Base-by-base conservation (phyloP, 495 filamentous ascomycete species). In the Aspergillus panamensis region DNA sequence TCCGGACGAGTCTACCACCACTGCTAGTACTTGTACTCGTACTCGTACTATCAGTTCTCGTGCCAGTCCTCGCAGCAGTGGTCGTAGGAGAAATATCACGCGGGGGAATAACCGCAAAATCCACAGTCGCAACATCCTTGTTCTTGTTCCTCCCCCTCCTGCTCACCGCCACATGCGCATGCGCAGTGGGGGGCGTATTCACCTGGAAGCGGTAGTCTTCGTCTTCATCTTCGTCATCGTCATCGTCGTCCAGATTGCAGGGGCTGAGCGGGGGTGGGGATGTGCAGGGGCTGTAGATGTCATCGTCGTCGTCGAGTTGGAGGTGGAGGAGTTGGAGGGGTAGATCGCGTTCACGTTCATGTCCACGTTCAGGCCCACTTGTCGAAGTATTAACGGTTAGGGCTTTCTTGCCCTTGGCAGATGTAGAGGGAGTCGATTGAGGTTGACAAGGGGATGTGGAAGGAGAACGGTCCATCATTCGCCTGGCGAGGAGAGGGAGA, bases 1-100 rank as follows among this genome's bases (percentile, higher is more conserved):
- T 57, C 31, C 69, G 71, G 52, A 48, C 64, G 57, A 62, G 56
- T 52, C 44, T 59, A 29, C 42, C 55, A 55, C 37, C 29, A 49
- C 47, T 52, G 55, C 39, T 32, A 51, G 47, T 56, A 47, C 39
- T 33, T 25, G n/a, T 43, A 25, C 47, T 51, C 32, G 55, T 58
- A 32, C 45, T 52, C 47, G 45, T 44, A 37, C 35, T 42, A 33
- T 39, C 32, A 20, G 35, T 55, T 16, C 14, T 52, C 17, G 37
- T 16, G 37, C 48, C 33, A 43, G 30, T 29, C 33, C 48, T 58
- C 3, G 16, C 35, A 25, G 37, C 16, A 14, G 5, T 40, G 9
- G 25, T 25, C 2, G 25, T 2, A 25, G 25, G 25, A 25, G 25
- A 5, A 25, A 5, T 25, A 25, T n/a, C n/a, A n/a, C n/a, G n/a